Conservation (phyloP, 768 basidiomycete genomes). For the Leucosporidium creatinivorum region DNA sequence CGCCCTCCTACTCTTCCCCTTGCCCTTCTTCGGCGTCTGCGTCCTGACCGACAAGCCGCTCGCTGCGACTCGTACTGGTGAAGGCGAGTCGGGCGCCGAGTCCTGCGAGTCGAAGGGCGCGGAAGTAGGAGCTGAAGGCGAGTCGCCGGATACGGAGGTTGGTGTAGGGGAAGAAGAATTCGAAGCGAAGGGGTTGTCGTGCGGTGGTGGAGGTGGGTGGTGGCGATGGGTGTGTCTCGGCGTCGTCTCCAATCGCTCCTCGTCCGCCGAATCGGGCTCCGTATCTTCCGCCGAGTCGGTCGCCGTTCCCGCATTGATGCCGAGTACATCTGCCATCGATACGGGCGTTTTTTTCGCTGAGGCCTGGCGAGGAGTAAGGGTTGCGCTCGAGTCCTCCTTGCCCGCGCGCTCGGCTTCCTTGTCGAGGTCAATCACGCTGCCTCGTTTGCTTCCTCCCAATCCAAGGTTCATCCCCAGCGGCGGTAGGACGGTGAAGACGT, state of each 20-base stretch:
- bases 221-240: neutral
- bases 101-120: constrained; percentile 7
- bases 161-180: neutral
- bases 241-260: neutral
- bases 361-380: neutral
- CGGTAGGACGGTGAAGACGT: constrained; percentile 30
- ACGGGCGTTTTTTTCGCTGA: neutral
- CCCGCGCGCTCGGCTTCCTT: neutral
- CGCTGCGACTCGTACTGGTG: neutral
- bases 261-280: neutral
- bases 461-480: constrained; percentile 26
- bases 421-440: neutral
- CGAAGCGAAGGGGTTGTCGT: neutral
- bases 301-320: neutral
- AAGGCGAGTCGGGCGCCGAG: neutral
- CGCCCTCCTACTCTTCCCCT: neutral
- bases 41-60: neutral
- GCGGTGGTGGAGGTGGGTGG: neutral
- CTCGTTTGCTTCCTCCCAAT: neutral
- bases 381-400: neutral
- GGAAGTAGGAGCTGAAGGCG: constrained; percentile 1
- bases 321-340: constrained; percentile 19
- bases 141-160: neutral
- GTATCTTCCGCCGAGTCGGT: neutral
- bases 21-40: neutral